These are phyloP conservation scores for Fusarium austroafricanum DNA, from an alignment of 2,329 filamentous ascomycete species.

Conservation along the genomic window DNA sequence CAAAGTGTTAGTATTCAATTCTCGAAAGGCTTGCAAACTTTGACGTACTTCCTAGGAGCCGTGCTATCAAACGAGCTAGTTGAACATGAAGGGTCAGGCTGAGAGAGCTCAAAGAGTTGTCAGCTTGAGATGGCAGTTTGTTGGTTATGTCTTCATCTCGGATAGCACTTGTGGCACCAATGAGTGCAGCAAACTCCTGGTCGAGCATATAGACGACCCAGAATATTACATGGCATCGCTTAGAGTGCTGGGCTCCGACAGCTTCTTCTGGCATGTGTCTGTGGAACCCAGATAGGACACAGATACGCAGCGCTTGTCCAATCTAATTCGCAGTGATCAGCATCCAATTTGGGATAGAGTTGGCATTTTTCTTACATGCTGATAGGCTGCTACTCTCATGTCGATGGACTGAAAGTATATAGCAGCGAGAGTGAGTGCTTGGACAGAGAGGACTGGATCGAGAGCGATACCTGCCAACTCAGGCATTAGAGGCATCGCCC, in stretches of 20 bases:
- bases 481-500: conserved; percentile 54
- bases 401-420: conserved; percentile 56
- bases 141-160: conserved; percentile 48
- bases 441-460: conserved; percentile 33
- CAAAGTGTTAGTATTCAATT: no score
- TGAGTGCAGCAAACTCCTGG: conserved; percentile 44
- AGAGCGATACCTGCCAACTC: conserved; percentile 47
- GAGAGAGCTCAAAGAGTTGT: conserved; percentile 42
- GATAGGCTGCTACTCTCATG: conserved; percentile 54
- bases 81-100: conserved; percentile 45
- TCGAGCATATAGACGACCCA: conserved; percentile 49
- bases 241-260: conserved; percentile 41
- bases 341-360: no score
- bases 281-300: conserved; percentile 49
- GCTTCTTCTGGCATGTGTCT: conserved; percentile 43
- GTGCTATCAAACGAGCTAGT: conserved; percentile 43
- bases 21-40: no score
- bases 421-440: conserved; percentile 51
- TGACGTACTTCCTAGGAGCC: conserved; percentile 41
- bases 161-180: conserved; percentile 46
- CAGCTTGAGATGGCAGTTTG: conserved; percentile 45
- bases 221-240: conserved; percentile 46
- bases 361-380: conserved; percentile 54
- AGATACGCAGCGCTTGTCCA: conserved; percentile 50
- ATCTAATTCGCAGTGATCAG: conserved; percentile 29